These are phyloP conservation scores for Cucurbita moschata DNA, from an alignment of 306 rosid genomes.

Conservation along the genomic window DNA sequence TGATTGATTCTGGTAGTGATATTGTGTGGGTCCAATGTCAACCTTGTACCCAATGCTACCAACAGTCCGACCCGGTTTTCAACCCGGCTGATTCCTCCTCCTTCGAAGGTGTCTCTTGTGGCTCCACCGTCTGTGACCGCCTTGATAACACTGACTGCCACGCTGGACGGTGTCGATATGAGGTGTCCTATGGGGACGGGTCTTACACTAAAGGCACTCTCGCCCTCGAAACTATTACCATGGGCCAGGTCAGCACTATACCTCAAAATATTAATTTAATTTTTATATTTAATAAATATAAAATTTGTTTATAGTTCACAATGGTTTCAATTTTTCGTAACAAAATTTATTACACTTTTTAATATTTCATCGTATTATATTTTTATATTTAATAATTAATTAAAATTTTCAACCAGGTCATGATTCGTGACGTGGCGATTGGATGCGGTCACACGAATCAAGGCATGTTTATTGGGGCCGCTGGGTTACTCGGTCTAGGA, in stretches of 20 bases:
- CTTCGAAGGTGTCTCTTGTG: constrained; percentile 39
- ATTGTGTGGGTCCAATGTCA: constrained; percentile 84
- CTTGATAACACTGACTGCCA: constrained; percentile 49
- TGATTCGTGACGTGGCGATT: constrained; percentile 49
- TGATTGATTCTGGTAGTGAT: constrained; percentile 75
- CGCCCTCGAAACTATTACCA: constrained; percentile 60
- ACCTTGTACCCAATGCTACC: constrained; percentile 68
- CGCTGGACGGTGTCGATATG: constrained; percentile 48
- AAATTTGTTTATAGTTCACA: no score
- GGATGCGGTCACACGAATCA: constrained; percentile 80
- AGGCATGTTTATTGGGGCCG: constrained; percentile 88
- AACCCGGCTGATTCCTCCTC: constrained; percentile 71
- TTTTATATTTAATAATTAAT: neutral
- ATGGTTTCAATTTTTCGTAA: no score
- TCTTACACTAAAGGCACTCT: constrained; percentile 76
- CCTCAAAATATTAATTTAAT: neutral
- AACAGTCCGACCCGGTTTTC: constrained; percentile 71
- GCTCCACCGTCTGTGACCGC: constrained; percentile 45
- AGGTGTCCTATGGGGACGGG: constrained; percentile 75
- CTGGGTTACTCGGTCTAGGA: constrained; percentile 76
- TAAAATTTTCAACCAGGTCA: neutral
- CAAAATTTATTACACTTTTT: no score
- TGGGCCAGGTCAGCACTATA: constrained; percentile 16
- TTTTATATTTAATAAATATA: no score
- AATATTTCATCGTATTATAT: no score